Evolutionary conservation across 129 eudicot genomes (phyloP).

Genomic region (Centaurea solstitialis): DNA sequence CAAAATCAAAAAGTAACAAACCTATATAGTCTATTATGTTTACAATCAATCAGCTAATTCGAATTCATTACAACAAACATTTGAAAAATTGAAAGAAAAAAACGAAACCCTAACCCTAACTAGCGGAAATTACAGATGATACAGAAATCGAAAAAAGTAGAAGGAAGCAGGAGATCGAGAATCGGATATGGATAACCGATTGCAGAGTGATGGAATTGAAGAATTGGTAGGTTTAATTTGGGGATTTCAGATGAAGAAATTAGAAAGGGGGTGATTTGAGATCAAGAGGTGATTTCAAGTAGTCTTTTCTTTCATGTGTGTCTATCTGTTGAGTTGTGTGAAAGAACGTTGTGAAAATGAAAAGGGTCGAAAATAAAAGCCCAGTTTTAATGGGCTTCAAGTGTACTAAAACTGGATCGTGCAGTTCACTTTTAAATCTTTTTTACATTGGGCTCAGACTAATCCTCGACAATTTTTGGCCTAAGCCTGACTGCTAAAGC

Average conservation of each 20-base stretch:
- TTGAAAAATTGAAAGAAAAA: background rate
- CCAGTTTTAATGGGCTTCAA: conserved; percentile 24
- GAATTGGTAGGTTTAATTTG: background rate
- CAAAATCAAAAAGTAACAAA: background rate
- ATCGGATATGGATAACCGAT: background rate
- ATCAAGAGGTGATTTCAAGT: conserved; percentile 32
- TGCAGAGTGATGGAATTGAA: conserved; percentile 3
- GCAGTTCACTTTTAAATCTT: too few relatives aligned
- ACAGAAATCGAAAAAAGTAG: background rate
- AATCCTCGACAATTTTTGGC: too few relatives aligned
- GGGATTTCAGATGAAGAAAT: conserved; percentile 14
- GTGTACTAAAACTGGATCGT: background rate
- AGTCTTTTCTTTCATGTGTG: background rate
- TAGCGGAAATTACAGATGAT: background rate
- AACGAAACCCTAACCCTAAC: conserved; percentile 37
- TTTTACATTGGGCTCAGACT: too few relatives aligned
- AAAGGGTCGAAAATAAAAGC: background rate
- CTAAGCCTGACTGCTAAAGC: too few relatives aligned
- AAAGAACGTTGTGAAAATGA: background rate
- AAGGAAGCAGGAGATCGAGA: background rate
- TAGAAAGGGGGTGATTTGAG: conserved; percentile 7
- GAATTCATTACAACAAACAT: conserved; percentile 21
- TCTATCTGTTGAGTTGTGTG: background rate
- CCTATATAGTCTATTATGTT: conserved; percentile 35
- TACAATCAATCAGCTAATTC: conserved; percentile 10